Evolutionary conservation across 148 eudicot genomes (phyloP).

Genomic region (Salicornia ramosissima): DNA sequence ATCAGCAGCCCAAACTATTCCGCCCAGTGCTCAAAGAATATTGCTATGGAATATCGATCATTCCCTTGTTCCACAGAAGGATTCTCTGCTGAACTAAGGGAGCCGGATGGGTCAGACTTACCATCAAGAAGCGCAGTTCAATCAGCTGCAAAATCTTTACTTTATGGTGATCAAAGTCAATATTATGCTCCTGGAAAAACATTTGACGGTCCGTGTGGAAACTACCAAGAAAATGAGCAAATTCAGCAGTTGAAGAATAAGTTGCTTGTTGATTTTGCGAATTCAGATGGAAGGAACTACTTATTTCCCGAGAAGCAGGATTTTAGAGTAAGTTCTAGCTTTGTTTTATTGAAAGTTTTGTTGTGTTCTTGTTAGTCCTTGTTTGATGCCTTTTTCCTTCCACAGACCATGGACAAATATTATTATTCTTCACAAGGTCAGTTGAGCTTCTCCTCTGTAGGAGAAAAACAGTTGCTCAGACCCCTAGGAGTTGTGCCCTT

Average conservation of each 20-base stretch:
- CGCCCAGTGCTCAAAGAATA: slow-evolving; percentile 27
- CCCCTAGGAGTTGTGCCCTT: slow-evolving; percentile 17
- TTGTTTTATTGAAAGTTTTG: too few species aligned
- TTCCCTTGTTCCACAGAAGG: slow-evolving; percentile 34
- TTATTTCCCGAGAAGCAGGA: slow-evolving; percentile 36
- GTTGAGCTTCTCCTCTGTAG: slow-evolving; percentile 26
- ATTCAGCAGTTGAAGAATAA: slow-evolving; percentile 54
- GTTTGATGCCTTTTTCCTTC: not conserved
- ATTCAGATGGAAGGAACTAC: slow-evolving; percentile 42
- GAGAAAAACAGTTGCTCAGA: slow-evolving; percentile 23
- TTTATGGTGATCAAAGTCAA: slow-evolving; percentile 35
- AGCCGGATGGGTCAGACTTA: slow-evolving; percentile 27
- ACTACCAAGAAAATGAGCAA: slow-evolving; percentile 43
- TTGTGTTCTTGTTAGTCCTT: slow-evolving; percentile 6
- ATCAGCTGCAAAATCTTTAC: slow-evolving; percentile 32
- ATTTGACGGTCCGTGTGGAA: slow-evolving; percentile 26
- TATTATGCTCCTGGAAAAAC: slow-evolving; percentile 29
- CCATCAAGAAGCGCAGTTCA: slow-evolving; percentile 29
- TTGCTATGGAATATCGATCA: slow-evolving; percentile 28
- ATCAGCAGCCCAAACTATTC: slow-evolving; percentile 26
- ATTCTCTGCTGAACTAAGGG: slow-evolving; percentile 25
- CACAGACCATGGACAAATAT: slow-evolving; percentile 24
- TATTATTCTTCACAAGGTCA: slow-evolving; percentile 27
- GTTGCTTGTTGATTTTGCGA: slow-evolving; percentile 45
- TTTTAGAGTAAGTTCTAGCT: slow-evolving; percentile 57